Conservation (phyloP, 306 rosid genomes). For the Dryas alaskensis region DNA sequence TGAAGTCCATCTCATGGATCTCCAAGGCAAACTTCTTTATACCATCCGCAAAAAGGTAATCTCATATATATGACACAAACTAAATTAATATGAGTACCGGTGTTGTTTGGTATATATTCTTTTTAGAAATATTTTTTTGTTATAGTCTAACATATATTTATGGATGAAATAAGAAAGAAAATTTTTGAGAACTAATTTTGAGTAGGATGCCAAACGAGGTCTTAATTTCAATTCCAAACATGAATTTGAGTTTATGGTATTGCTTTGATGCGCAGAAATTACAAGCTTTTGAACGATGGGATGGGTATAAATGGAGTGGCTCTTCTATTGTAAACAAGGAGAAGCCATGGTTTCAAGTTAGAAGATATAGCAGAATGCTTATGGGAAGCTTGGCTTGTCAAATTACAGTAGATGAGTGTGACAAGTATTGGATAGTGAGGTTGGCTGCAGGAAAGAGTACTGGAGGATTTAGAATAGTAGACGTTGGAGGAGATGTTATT, state of each 20-base stretch:
- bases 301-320: slow-evolving; percentile 46
- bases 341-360: slow-evolving; percentile 61
- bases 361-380: slow-evolving; percentile 36
- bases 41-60: slow-evolving; percentile 59
- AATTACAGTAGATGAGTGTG: slow-evolving; percentile 46
- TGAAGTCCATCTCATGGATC: slow-evolving; percentile 87
- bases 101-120: too few species aligned
- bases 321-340: slow-evolving; percentile 26
- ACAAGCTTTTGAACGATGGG: slow-evolving; percentile 68
- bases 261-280: slow-evolving; percentile 48
- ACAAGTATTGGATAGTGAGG: slow-evolving; percentile 46
- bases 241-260: neutral
- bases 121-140: too few species aligned
- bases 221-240: neutral
- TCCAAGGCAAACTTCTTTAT: slow-evolving; percentile 54
- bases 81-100: neutral
- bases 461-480: slow-evolving; percentile 46
- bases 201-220: too few species aligned
- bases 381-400: slow-evolving; percentile 48
- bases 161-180: too few species aligned
- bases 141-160: too few species aligned
- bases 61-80: neutral
- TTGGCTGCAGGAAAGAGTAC: slow-evolving; percentile 30
- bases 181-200: too few species aligned
- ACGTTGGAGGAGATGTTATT: slow-evolving; percentile 43